Evolutionary conservation across 306 rosid species (phyloP), one percentile per base, ranked within the genome.

Genomic region (Castanospermum australe): DNA sequence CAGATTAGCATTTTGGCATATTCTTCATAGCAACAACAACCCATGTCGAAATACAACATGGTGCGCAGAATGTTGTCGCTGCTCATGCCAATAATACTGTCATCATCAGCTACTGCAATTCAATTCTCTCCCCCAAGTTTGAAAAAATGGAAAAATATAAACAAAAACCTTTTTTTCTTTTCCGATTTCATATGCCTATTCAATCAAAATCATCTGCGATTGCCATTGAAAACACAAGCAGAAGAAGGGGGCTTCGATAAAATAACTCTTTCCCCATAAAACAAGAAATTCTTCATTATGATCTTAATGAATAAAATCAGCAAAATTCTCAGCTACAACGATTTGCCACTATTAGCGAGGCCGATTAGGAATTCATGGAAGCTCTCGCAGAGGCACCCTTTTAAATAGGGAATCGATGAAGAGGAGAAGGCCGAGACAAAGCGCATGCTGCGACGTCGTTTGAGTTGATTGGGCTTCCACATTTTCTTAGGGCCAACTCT

Each of bases 1-100:
- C 95, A 89, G 92, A 90, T 92, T 92, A 90, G 95, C 95, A 90
- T 92, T 14, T 80, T 77, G 93, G 85, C 97, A 90, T 91, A 89
- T 89, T 92, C 91, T 44, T 77, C 97, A 72, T 83, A 1, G 89
- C 89, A 38, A 79, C 80, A 73, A 87, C 92, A 84, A 84, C 88
- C 88, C 93, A 82, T 73, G 92, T 60, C 60, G 7, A 6, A 72
- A 78, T 62, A 61, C 50, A 56, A 84, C 89, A 81, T 74, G 79
- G 78, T 71, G 92, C 93, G 90, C 95, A 90, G 25, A 83, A 13
- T 66, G 77, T 86, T 81, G 90, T 62, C 76, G 78, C 74, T 20
- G 81, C 88, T 89, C 87, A 75, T 83, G 89, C 85, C 88, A 51
- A 11, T 77, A 57, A 48, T 73, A 48, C 69, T 83, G 4, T 87